Base-by-base conservation (phyloP, 1,284 basidiomycete genomes). In the Puccinia polysora region DNA sequence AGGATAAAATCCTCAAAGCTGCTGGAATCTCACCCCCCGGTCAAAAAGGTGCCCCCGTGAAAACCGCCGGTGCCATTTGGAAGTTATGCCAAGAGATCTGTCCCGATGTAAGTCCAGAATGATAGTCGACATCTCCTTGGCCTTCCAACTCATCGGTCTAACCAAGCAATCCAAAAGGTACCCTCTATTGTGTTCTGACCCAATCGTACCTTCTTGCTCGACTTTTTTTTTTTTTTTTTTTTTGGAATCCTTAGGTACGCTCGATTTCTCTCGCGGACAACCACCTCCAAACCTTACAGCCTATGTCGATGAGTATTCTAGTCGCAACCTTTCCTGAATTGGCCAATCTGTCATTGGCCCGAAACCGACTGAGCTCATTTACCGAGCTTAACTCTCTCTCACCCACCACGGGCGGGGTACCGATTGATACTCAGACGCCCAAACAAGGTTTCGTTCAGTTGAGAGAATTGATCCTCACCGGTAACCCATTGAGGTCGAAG, bases 1-100 rank as follows among this genome's bases (percentile, higher is more conserved):
- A 88, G 36, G 91, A 94, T 78, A 85, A 87, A 49, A 81, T 87
- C 55, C 81, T 93, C 73, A 85, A 84, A 78, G 86, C 85, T 77
- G 81, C 88, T 76, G 84, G 85, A 52, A 81, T 93, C 55, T 78
- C 82, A 30, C 83, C 88, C 1, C 88, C 89, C 8, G 88, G 89
- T n/a, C 80, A 83, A 32, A 84, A 85, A 25, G 83, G 83, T 1
- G 83, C 86, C 40, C 82, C 84, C 15, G 78, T 81, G 43, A 86
- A 85, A 75, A 87, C 91, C 76, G 86, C 87, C 1, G 85, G 87
- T 6, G 90, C 91, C 28, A 85, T 93, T 45, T 90, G 91, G 82
- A 94, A 93, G 81, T 82, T 93, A 20, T 89, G 89, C 7, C 84
- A 85, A 28, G 85, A 88, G 76, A 84, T 91, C 52, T 86, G 86